Evolutionary conservation across 2,329 filamentous ascomycete genomes (phyloP), one percentile per base, ranked within the genome.

Genomic region (Aspergillus sp.): DNA sequence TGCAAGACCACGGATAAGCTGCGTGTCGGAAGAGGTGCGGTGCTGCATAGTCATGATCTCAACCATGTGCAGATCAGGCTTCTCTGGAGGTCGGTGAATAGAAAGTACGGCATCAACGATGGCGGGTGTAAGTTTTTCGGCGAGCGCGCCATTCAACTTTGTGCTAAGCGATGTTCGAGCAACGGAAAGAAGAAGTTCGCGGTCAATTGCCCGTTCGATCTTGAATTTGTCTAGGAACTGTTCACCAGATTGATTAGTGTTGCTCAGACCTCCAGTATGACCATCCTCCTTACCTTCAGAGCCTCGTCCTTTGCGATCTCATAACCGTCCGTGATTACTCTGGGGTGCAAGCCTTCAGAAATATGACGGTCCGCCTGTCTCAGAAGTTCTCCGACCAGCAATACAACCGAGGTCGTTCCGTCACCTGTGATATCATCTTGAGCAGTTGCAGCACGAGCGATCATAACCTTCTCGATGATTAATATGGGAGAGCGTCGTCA

Each of bases 31-130:
- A 58, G 93, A 93, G 52, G 91, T 92, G 67, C 93, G 90, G 81
- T 99, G 95, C 80, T 99, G 95, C 93, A 99, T 98, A 76, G 96
- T 98, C 95, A 99, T 99, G 69, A 99, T 98, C 79, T 99, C 95
- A 65, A 99, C 85, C 95, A 99, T 99, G 81, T 98, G 93, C 71
- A 99, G 78, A 78, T 99, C 95, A 56, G 96, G 96, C 81, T 98
- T 98, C 62, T 86, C 87, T 24, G 91, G 91, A 17, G 90, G 81
- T 74, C 92, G 85, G 81, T 97, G 93, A 74, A 99, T 99, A 63
- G 95, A 86, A 56, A 99, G 87, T 48, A 99, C 95, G 58, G 95
- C 90, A 74, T 99, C 95, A 70, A 98, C 95, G 70, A 99, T 96
- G 68, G 91, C 90, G 57, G 95, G 92, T 0, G 93, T 98, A 61